Evolutionary conservation across 2,329 filamentous ascomycete genomes (phyloP), one percentile per base, ranked within the genome.

Genomic region (Blumeria graminis): DNA sequence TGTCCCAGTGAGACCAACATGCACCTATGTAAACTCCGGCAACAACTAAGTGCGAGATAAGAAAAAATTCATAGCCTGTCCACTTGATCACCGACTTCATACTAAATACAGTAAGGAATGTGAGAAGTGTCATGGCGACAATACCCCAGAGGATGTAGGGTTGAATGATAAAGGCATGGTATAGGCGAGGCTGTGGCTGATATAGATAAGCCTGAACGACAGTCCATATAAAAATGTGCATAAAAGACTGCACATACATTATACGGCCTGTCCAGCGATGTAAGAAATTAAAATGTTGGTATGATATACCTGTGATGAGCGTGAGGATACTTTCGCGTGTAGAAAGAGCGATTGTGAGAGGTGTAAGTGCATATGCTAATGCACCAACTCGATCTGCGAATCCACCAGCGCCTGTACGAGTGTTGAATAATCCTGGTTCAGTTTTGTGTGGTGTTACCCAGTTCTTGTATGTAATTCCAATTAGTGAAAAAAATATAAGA

Each of bases 41-140:
- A 1, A 87, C 70, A 11, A 86, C 71, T 62, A 86, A 86, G 65
- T 88, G 84, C 0, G 76, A 70, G 65, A 86, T 86, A 59, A 82
- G 75, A 71, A 88, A 88, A 68, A 83, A 80, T 63, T 88, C 84
- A 66, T 89, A 86, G 2, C 84, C 84, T 0, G 81, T 86, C 52
- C 74, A 67, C 8, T 74, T 72, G 57, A 87, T 82, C 0, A 73
- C 80, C 65, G 71, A 73, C 11, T 72, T 67, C 0, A 72, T 74
- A 58, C 79, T 81, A 55, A 84, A 70, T 5, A 79, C 63, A 57
- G 80, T 76, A 1, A 87, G 67, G 13, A 84, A 66, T 0, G 77
- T 71, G 0, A 87, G 67, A 5, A 87, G 67, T 5, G 75, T 70
- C 69, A 85, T 77, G 8, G 83, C 84, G 1, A 85, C 76, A 50